Evolutionary conservation across 192 early-diverging fungal genomes (phyloP).

Genomic region (Rhizoclosmatium sp.): DNA sequence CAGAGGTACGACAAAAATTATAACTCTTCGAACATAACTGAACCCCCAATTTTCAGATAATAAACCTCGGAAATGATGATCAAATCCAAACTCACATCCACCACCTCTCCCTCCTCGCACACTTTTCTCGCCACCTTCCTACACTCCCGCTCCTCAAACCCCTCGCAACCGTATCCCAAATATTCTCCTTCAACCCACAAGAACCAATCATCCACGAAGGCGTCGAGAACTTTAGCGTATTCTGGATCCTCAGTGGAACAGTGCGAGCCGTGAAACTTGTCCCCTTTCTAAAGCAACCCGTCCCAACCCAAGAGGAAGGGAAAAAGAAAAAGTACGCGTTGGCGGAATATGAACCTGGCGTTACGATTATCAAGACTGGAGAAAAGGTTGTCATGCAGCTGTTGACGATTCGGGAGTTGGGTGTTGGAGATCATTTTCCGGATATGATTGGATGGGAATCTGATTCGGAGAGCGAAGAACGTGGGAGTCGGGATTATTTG

Average conservation of each 20-base stretch:
- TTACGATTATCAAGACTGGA: not conserved
- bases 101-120: conserved; percentile 4
- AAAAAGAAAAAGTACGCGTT: conserved; percentile 27
- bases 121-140: not conserved
- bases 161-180: conserved; percentile 11
- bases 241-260: conserved; percentile 36
- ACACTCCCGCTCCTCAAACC: conserved; percentile 9
- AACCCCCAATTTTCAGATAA: conserved; percentile 1
- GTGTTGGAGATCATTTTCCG: conserved; percentile 39
- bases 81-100: not conserved
- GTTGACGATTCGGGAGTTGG: conserved; percentile 39
- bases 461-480: not conserved
- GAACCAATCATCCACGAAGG: conserved; percentile 43
- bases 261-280: conserved; percentile 37
- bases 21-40: not conserved
- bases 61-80: conserved; percentile 8
- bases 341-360: conserved; percentile 16
- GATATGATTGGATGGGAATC: conserved; percentile 29
- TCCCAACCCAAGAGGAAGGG: not conserved
- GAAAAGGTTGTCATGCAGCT: conserved; percentile 37
- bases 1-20: conserved; percentile 7
- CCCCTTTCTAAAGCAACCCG: conserved; percentile 24
- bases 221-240: conserved; percentile 17
- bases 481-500: not conserved
- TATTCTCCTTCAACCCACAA: conserved; percentile 11